Percentiles rank a stretch among this genome's conserved stretches.
phyloP scores from a whole-genome alignment of 1,284 basidiomycete species.

The Naganishia sp. region DNA sequence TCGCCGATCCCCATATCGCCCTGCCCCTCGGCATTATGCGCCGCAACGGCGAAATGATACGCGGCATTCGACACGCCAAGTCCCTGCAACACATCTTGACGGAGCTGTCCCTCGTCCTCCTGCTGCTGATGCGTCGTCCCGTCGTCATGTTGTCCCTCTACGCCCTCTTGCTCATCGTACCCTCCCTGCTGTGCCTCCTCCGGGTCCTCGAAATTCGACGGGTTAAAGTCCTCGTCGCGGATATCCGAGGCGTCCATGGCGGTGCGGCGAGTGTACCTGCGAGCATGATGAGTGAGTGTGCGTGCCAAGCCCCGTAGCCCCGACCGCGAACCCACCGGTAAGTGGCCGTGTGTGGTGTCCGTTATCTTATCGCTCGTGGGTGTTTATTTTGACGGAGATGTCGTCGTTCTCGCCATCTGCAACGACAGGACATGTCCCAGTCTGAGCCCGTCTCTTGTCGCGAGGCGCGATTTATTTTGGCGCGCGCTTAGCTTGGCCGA shows the following conservation, averaged over 20 bases:
- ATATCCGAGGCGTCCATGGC: constrained; percentile 27
- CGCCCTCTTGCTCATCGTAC: not conserved
- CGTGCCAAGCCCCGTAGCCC: too few species aligned
- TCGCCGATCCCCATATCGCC: constrained; percentile 18
- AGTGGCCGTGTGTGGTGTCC: not conserved
- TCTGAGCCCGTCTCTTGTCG: not conserved
- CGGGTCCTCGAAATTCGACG: constrained; percentile 21
- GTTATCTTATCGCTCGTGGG: constrained; percentile 13
- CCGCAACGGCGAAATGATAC: not conserved
- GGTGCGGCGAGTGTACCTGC: not conserved
- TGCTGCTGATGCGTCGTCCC: constrained; percentile 9
- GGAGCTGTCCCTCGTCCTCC: constrained; percentile 5
- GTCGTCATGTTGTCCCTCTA: not conserved
- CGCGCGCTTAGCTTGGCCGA: too few species aligned
- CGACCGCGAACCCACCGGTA: too few species aligned
- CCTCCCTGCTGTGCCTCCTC: too few species aligned
- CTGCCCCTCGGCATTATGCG: constrained; percentile 16
- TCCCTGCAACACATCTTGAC: constrained; percentile 5
- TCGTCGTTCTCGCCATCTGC: not conserved
- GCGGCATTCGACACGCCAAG: not conserved
- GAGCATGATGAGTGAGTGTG: constrained; percentile 8
- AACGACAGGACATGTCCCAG: not conserved
- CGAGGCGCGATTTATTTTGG: not conserved
- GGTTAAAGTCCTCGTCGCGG: constrained; percentile 28
- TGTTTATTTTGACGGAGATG: constrained; percentile 31